Conservation (phyloP, 1,284 basidiomycete genomes). For the Cutaneotrichosporon cyanovorans region DNA sequence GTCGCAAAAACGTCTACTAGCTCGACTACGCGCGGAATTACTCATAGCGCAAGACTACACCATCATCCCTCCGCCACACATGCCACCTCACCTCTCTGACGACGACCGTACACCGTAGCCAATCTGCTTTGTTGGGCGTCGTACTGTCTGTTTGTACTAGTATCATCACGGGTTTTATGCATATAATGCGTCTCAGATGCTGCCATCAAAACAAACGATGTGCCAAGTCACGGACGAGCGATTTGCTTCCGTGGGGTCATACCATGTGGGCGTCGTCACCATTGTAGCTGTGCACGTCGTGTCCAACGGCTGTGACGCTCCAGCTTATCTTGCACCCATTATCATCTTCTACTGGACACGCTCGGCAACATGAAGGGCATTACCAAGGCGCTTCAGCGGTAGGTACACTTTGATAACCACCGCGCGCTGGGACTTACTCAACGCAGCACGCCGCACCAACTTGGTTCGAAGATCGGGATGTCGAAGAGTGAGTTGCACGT, state of each 20-base stretch:
- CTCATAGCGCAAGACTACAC: conserved; percentile 1
- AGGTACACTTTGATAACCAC: conserved; percentile 16
- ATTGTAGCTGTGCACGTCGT: too few relatives aligned
- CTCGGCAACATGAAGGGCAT: conserved; percentile 64
- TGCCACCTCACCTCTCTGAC: background rate
- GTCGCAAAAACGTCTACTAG: conserved; percentile 1
- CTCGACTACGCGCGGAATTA: conserved; percentile 1
- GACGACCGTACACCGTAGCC: background rate
- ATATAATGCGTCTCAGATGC: too few relatives aligned
- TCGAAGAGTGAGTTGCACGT: conserved; percentile 64
- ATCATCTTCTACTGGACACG: too few relatives aligned
- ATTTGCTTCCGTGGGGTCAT: background rate
- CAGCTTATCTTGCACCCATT: too few relatives aligned
- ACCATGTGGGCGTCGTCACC: background rate
- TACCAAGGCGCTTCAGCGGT: conserved; percentile 70
- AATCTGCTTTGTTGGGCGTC: too few relatives aligned
- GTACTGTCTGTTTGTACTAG: too few relatives aligned
- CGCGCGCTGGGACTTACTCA: background rate
- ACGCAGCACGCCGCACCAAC: conserved; percentile 68
- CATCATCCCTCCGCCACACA: background rate
- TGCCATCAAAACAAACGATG: too few relatives aligned
- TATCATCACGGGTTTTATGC: too few relatives aligned
- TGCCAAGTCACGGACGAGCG: background rate
- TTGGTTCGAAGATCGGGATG: conserved; percentile 79
- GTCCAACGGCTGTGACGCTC: too few relatives aligned